Percentiles rank a stretch among this genome's conserved stretches.
These are phyloP conservation scores for Tympanopsis confertula DNA, from an alignment of 2,329 filamentous ascomycete genomes.

Conservation along the genomic window DNA sequence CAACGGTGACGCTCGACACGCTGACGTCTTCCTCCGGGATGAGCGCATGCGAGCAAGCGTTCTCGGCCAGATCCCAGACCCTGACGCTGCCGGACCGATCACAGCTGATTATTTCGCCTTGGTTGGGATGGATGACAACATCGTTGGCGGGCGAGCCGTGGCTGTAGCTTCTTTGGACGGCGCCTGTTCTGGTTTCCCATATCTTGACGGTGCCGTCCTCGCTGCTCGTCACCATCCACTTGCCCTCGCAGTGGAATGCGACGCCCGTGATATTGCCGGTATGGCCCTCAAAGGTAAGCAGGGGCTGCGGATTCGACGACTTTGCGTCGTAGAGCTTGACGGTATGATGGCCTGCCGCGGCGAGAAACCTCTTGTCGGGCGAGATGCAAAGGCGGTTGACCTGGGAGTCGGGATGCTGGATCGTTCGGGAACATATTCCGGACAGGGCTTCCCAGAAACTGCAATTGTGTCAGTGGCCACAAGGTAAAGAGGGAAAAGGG, in stretches of 20 bases:
- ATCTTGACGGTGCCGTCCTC: slow-evolving; percentile 96
- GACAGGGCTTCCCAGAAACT: slow-evolving; percentile 98
- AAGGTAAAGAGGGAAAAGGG: neutral
- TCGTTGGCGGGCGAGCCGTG: slow-evolving; percentile 88
- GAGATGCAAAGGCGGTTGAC: slow-evolving; percentile 98
- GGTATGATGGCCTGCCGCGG: slow-evolving; percentile 66
- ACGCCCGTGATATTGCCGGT: slow-evolving; percentile 92
- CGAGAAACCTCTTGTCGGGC: slow-evolving; percentile 91
- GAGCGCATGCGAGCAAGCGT: slow-evolving; percentile 90
- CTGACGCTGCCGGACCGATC: slow-evolving; percentile 85
- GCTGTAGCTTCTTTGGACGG: slow-evolving; percentile 82
- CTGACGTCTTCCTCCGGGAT: slow-evolving; percentile 93
- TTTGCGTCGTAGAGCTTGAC: slow-evolving; percentile 99
- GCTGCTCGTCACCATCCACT: slow-evolving; percentile 98
- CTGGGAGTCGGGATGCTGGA: slow-evolving; percentile 95
- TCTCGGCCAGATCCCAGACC: slow-evolving; percentile 94
- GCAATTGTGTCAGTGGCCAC: slow-evolving; percentile 4
- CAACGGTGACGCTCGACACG: slow-evolving; percentile 88
- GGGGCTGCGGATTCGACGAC: slow-evolving; percentile 86
- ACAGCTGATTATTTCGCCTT: slow-evolving; percentile 94
- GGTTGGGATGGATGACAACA: slow-evolving; percentile 98
- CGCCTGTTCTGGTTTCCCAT: slow-evolving; percentile 81
- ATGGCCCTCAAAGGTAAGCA: slow-evolving; percentile 91
- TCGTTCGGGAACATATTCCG: slow-evolving; percentile 93
- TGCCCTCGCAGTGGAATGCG: slow-evolving; percentile 95